Evolutionary conservation across 2,329 filamentous ascomycete genomes (phyloP), one percentile per base, ranked within the genome.

Genomic region (Ascochyta rabiei): DNA sequence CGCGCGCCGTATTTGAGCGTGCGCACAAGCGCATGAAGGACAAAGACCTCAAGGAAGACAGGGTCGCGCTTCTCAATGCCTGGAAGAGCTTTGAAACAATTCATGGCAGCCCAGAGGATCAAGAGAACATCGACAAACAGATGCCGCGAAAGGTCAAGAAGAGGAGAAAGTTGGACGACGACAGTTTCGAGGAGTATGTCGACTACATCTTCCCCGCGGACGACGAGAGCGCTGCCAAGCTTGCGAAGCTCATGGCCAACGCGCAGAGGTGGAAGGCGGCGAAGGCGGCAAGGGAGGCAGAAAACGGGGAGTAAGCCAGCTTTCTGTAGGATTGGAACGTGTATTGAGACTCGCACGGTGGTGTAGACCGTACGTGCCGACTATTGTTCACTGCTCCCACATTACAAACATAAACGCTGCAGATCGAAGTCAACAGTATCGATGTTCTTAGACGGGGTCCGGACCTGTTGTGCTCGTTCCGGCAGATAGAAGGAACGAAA

Each of bases 171-270:
- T 77, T 96, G 74, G 93, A 96, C 72, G 93, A 97, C 76, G 93
- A 95, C 74, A 88, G 86, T 33, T 97, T 91, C 80, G 92, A 99
- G 82, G 95, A 99, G 79, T 98, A 96, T 76, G 86, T 95, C 78
- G 95, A 98, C 75, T 98, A 96, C 68, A 86, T 99, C 30, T 99
- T 99, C 85, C 95, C 95, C 0, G 92, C 91, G 4, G 95, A 98
- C 79, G 93, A 97, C 75, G 86, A 91, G 78, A 89, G 91, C 72
- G 89, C 89, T 51, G 89, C 89, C 63, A 93, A 90, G 68, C 79
- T 97, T 75, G 90, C 90, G 46, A 91, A 89, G 73, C 81, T 98
- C 74, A 79, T 97, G 78, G 88, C 90, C 59, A 89, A 89, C 84
- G 93, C 93, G 53, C 88, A 92, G 75, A 86, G 87, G 64, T 98